Evolutionary conservation across 192 early-diverging fungal genomes (phyloP).

Genomic region (Spinellus fusiger): DNA sequence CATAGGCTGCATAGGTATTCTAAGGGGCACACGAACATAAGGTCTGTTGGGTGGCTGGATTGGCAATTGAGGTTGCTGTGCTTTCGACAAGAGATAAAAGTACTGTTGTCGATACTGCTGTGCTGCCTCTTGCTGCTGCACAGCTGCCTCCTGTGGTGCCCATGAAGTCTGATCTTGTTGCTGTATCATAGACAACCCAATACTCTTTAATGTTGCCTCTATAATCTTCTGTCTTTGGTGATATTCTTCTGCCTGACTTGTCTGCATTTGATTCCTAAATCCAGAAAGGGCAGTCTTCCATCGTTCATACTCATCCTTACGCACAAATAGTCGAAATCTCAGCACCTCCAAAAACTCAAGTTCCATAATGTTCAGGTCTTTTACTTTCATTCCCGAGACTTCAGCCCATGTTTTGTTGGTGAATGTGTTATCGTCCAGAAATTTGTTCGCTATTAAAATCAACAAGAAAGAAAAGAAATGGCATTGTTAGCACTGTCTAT

Average conservation of each 20-base stretch:
- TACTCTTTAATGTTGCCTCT: conserved; percentile 24
- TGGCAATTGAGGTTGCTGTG: conserved; percentile 30
- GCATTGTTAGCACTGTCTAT: neutral
- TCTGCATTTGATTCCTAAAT: conserved; percentile 30
- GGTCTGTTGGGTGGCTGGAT: conserved; percentile 21
- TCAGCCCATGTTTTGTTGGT: conserved; percentile 86
- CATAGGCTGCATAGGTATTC: conserved; percentile 29
- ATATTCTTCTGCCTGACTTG: conserved; percentile 21
- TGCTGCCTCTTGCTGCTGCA: conserved; percentile 15
- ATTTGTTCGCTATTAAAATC: conserved; percentile 59
- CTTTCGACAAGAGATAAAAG: conserved; percentile 26
- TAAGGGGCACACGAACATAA: conserved; percentile 26
- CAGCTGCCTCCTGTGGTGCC: conserved; percentile 3
- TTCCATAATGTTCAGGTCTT: conserved; percentile 79
- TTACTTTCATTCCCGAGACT: conserved; percentile 76
- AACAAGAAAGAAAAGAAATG: neutral
- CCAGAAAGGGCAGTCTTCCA: conserved; percentile 53
- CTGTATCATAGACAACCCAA: conserved; percentile 22
- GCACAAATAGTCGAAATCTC: conserved; percentile 69
- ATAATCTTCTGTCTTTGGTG: conserved; percentile 24
- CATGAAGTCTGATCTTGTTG: conserved; percentile 18
- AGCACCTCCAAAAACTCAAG: conserved; percentile 75
- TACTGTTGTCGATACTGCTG: conserved; percentile 16
- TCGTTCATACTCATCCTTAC: conserved; percentile 53
- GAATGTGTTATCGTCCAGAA: conserved; percentile 84